Percentiles rank a stretch among this genome's conserved stretches.
Evolutionary conservation across 495 filamentous ascomycete genomes (phyloP).

Genomic region (Talaromyces ruber): DNA sequence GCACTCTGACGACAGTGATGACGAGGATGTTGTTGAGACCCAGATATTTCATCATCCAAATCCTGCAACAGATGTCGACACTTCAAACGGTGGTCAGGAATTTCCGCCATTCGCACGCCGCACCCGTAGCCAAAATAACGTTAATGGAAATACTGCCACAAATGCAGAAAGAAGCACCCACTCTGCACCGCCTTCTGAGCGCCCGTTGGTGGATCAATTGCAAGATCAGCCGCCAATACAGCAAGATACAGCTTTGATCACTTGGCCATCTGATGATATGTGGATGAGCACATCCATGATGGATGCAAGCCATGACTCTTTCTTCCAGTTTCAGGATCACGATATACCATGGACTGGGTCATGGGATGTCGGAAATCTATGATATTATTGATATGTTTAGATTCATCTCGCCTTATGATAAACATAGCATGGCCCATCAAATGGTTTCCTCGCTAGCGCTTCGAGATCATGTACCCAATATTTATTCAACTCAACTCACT

Average conservation of each 20-base stretch:
- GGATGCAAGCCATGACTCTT: slow-evolving; percentile 19
- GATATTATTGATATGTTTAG: background rate
- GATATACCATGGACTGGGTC: slow-evolving; percentile 17
- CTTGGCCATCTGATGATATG: slow-evolving; percentile 3
- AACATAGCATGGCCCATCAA: too few species aligned
- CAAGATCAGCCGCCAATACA: background rate
- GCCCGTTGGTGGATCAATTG: background rate
- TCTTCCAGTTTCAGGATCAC: slow-evolving; percentile 22
- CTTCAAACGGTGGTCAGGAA: slow-evolving; percentile 6
- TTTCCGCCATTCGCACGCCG: background rate
- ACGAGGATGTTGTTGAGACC: background rate
- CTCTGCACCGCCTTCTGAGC: background rate
- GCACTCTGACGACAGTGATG: background rate
- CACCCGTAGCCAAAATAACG: background rate
- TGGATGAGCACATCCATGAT: slow-evolving; percentile 25
- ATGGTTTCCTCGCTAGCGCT: too few species aligned
- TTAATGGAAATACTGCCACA: background rate
- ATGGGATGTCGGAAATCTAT: slow-evolving; percentile 19
- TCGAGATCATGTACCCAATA: too few species aligned
- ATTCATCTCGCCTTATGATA: background rate
- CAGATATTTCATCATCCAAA: slow-evolving; percentile 6
- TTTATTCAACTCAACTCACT: too few species aligned
- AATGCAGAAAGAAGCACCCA: background rate
- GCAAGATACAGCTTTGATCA: background rate
- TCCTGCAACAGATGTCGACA: slow-evolving; percentile 4